Conservation (phyloP, 129 eudicot species). For the Flaveria linearis region DNA sequence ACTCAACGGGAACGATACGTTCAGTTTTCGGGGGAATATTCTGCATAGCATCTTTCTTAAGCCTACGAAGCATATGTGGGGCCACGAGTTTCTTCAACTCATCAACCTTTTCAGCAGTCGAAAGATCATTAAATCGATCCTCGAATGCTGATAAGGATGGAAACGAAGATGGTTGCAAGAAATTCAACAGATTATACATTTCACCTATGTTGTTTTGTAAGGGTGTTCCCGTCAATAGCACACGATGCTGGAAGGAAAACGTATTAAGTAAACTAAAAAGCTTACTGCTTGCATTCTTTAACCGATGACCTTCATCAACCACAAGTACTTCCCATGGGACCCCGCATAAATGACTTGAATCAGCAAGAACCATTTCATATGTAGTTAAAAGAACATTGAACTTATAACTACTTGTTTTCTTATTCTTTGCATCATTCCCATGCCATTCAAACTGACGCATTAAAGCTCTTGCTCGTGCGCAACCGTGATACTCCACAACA, state of each 20-base stretch:
- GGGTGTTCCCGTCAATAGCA: constrained; percentile 93
- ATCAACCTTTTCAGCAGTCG: constrained; percentile 87
- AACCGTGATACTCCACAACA: constrained; percentile 92
- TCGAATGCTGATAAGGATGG: constrained; percentile 86
- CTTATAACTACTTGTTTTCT: constrained; percentile 55
- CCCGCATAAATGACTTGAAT: constrained; percentile 65
- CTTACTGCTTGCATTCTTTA: constrained; percentile 86
- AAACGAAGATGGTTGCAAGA: constrained; percentile 82
- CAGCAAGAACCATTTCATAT: constrained; percentile 92
- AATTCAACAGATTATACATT: constrained; percentile 85
- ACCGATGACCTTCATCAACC: constrained; percentile 96
- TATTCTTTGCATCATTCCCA: constrained; percentile 39
- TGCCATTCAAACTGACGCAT: constrained; percentile 92
- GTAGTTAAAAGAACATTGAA: constrained; percentile 90
- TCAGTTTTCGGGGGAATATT: constrained; percentile 97
- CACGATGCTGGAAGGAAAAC: constrained; percentile 89
- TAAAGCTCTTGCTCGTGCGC: constrained; percentile 61
- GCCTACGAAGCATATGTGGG: constrained; percentile 97
- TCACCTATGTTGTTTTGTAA: constrained; percentile 94
- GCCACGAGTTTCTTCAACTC: constrained; percentile 92
- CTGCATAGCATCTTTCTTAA: constrained; percentile 91
- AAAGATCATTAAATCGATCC: constrained; percentile 87
- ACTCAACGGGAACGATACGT: constrained; percentile 92
- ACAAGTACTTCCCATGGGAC: constrained; percentile 98
- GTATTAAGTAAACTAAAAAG: constrained; percentile 83